phyloP scores from a whole-genome alignment of 345 rosid genomes.

The Firmiana major region DNA sequence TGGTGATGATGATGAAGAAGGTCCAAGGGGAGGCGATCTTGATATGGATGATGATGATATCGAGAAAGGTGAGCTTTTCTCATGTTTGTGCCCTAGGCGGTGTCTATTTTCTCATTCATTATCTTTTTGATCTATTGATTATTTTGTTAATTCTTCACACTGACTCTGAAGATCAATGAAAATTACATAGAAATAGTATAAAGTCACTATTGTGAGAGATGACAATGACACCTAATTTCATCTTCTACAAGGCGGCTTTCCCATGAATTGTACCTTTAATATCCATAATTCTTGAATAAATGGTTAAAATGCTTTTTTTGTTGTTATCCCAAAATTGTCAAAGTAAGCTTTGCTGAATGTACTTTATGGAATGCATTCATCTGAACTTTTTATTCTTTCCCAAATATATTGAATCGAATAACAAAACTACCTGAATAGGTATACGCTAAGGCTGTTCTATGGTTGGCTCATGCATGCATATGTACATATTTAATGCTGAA shows the following conservation, averaged over 20 bases:
- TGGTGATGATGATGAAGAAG: conserved; percentile 92
- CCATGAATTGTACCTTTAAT: not conserved
- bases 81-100: not conserved
- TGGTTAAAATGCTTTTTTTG: not conserved
- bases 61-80: conserved; percentile 68
- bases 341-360: not conserved
- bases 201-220: not conserved
- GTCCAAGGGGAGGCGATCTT: conserved; percentile 83
- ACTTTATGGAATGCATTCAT: not conserved
- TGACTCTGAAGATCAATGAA: not conserved
- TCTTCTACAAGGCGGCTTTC: not conserved
- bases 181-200: not conserved
- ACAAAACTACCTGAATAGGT: not conserved
- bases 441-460: not conserved
- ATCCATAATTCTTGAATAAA: not conserved
- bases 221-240: not conserved
- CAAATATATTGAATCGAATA: not conserved
- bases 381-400: not conserved
- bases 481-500: not conserved
- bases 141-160: not conserved
- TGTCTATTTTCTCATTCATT: not conserved
- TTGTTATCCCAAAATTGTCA: not conserved
- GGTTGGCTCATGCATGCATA: not conserved
- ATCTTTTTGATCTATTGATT: not conserved
- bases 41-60: conserved; percentile 94